A percentile compares a stretch with the other conserved stretches of the same genome.
These are phyloP conservation scores for Eremochloa ophiuroides DNA, from an alignment of 176 grass and related monocot genomes.

Conservation along the genomic window DNA sequence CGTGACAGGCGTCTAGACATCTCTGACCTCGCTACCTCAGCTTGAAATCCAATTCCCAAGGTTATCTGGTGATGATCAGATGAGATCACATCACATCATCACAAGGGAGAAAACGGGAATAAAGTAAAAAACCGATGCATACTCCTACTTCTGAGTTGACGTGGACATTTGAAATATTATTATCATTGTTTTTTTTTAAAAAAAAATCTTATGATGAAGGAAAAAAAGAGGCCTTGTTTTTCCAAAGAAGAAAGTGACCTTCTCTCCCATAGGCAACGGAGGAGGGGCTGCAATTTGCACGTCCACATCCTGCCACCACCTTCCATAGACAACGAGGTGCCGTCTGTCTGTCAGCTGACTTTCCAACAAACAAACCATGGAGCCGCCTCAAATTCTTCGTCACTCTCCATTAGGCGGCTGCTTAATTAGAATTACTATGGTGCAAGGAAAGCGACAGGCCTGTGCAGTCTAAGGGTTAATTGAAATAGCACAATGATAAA, in stretches of 20 bases:
- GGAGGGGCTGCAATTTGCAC: not conserved
- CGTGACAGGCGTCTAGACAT: not conserved
- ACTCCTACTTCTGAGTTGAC: not conserved
- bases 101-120: not conserved
- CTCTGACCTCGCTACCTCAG: too few species aligned
- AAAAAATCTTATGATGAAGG: too few species aligned
- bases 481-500: not conserved
- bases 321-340: slow-evolving; percentile 1
- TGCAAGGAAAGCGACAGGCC: not conserved
- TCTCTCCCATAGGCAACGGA: not conserved
- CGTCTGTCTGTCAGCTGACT: slow-evolving; percentile 19
- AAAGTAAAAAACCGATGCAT: not conserved
- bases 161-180: not conserved
- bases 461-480: not conserved
- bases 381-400: not conserved
- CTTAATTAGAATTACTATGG: not conserved
- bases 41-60: not conserved
- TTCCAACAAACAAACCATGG: not conserved
- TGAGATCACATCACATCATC: not conserved
- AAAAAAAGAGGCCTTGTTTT: not conserved
- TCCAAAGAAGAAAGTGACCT: not conserved
- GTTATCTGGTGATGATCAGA: not conserved
- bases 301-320: slow-evolving; percentile 40
- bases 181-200: not conserved
- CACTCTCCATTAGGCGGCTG: not conserved